A percentile compares a stretch with the other conserved stretches of the same genome.
These are phyloP conservation scores for Circinella minor DNA, from an alignment of 371 early-diverging fungal genomes.

Conservation along the genomic window DNA sequence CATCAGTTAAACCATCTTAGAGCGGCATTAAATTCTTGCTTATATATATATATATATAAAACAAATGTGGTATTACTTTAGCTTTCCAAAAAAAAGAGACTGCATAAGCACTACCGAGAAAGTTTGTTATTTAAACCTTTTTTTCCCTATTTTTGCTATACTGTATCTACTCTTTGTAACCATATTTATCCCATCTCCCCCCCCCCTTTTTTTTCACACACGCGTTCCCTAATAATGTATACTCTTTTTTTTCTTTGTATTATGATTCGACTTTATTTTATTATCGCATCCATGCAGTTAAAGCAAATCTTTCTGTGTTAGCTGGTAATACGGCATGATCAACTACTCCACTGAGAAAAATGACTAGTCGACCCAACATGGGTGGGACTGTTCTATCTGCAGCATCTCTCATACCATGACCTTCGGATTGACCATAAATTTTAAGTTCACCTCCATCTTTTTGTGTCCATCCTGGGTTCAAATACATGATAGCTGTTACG, in stretches of 20 bases:
- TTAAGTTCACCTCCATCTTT: slow-evolving; percentile 65
- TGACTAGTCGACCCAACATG: slow-evolving; percentile 55
- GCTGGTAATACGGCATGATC: slow-evolving; percentile 66
- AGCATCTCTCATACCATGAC: slow-evolving; percentile 42
- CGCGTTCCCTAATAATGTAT: neutral
- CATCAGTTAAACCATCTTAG: too few relatives aligned
- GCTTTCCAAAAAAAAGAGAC: too few relatives aligned
- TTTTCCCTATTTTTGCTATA: too few relatives aligned
- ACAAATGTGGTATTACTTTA: too few relatives aligned
- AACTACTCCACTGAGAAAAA: slow-evolving; percentile 66
- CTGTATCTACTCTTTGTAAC: too few relatives aligned
- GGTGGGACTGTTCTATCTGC: slow-evolving; percentile 53
- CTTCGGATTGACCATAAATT: slow-evolving; percentile 48
- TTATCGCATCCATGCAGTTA: slow-evolving; percentile 63
- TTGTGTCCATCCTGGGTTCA: slow-evolving; percentile 57
- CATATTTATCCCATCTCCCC: too few relatives aligned
- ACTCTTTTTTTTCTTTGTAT: neutral
- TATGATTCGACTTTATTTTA: slow-evolving; percentile 4
- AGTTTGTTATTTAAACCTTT: too few relatives aligned
- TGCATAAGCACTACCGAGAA: too few relatives aligned
- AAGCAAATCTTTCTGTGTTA: slow-evolving; percentile 51
- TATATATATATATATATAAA: too few relatives aligned
- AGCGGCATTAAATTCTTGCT: too few relatives aligned
- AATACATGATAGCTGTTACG: slow-evolving; percentile 63
- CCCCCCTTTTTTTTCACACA: too few relatives aligned